Base-by-base conservation (phyloP, 306 rosid species). In the Acacia acuminata region DNA sequence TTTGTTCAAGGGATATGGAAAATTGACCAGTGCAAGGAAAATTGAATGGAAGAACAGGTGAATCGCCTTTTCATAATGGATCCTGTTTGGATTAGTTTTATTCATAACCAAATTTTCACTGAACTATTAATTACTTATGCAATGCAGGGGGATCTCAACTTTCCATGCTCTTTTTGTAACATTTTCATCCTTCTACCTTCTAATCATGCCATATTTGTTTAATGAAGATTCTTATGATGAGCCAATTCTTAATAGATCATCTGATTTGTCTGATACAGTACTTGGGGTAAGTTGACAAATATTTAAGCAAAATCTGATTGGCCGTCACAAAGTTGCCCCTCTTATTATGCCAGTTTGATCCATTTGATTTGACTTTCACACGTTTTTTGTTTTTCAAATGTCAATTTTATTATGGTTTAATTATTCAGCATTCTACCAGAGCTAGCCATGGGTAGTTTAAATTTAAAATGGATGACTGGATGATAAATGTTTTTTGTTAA, bases 241-340 rank as follows among this genome's bases (percentile, higher is more conserved):
- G n/a, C 70, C 32, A 6, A 8, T 64, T 13, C n/a, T 64, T 27
- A 64, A 64, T 64, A 64, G 70, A 64, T 64, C 70, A 64, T 64
- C 70, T 64, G 2, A 15, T 14, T 64, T 64, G 42, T 64, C 70
- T 7, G 38, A 64, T 64, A 32, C 42, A 32, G 42, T 64, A 15
- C 70, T 64, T 30, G 70, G 70, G 70, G 70, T 64, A 64, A 64
- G 70, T 30, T 30, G 70, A 64, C n/a, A 64, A 30, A 64, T 64
- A 64, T 27, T 16, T 27, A 63, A 2, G 10, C 38, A 27, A 63
- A 25, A 25, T 27, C 3, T 63, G 38, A 63, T 63, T 12, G 19
- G 27, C 34, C 0, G 8, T 61, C 32, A 60, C 14, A 7, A 24
- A 24, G 36, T 24, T 25, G 36, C 8, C 67, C 66, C 66, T 24